Evolutionary conservation across 257 asterid genomes (phyloP).

Genomic region (Perilla frutescens): DNA sequence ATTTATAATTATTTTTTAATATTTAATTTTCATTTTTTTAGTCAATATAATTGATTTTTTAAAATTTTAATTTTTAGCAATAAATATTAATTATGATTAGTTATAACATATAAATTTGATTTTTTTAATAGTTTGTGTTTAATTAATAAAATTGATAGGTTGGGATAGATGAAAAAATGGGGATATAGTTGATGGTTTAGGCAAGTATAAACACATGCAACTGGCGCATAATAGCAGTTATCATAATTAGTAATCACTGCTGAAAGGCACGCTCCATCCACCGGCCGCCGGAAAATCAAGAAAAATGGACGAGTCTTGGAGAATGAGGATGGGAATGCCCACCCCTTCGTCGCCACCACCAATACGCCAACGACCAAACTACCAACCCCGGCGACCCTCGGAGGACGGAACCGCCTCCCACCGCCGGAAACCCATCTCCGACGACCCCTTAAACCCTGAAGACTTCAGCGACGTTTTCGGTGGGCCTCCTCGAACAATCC

Average conservation of each 20-base stretch:
- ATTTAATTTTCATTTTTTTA: too few species aligned
- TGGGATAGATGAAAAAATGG: too few species aligned
- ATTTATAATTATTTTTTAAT: too few species aligned
- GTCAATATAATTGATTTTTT: too few species aligned
- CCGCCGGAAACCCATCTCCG: constrained; percentile 46
- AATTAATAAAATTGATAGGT: too few species aligned
- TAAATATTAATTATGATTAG: too few species aligned
- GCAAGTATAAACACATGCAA: constrained; percentile 37
- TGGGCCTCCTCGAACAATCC: constrained; percentile 74
- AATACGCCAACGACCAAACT: constrained; percentile 22
- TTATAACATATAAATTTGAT: too few species aligned
- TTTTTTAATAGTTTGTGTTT: too few species aligned
- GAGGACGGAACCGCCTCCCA: constrained; percentile 43
- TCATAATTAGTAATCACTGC: constrained; percentile 35
- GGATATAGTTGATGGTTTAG: too few species aligned
- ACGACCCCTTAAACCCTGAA: constrained; percentile 44
- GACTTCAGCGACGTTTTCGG: constrained; percentile 86
- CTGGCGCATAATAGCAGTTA: constrained; percentile 19
- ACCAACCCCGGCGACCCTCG: constrained; percentile 52
- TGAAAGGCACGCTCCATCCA: constrained; percentile 11
- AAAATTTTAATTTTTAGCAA: too few species aligned
- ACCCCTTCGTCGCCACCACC: constrained; percentile 37
- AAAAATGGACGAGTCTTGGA: constrained; percentile 74
- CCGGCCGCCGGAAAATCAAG: constrained; percentile 26
- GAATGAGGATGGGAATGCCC: constrained; percentile 67